Conservation (phyloP, 306 rosid genomes). For the Mimosa pudica region DNA sequence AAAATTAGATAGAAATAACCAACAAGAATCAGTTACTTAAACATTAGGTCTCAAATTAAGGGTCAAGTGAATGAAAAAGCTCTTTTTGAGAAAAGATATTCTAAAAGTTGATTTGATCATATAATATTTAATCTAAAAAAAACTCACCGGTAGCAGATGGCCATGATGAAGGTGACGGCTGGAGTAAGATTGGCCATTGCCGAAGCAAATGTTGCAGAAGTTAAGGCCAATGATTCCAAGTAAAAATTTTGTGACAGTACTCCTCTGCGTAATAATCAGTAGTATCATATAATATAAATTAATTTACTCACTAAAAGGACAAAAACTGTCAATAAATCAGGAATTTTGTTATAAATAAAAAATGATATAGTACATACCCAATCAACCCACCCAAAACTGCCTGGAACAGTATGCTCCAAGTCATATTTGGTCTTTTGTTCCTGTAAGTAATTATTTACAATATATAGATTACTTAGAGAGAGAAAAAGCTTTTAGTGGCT, state of each 20-base stretch:
- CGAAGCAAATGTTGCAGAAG: constrained; percentile 66
- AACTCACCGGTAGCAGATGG: constrained; percentile 49
- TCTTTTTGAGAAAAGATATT: too few relatives aligned
- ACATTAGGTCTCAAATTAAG: too few relatives aligned
- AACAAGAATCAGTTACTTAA: too few relatives aligned
- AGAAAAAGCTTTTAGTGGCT: not conserved
- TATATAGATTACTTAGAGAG: not conserved
- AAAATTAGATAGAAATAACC: not conserved
- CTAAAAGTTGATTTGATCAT: too few relatives aligned
- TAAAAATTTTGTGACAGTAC: constrained; percentile 60
- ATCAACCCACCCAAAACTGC: constrained; percentile 67
- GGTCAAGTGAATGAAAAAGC: too few relatives aligned
- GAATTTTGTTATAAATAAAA: too few relatives aligned
- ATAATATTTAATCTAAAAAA: too few relatives aligned
- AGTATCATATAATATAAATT: not conserved
- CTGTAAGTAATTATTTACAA: constrained; percentile 40
- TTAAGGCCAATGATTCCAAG: constrained; percentile 50
- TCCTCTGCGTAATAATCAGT: constrained; percentile 48
- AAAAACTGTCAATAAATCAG: not conserved
- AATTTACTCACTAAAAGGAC: not conserved
- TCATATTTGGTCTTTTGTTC: constrained; percentile 63
- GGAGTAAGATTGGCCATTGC: constrained; percentile 71
- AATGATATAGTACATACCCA: constrained; percentile 51
- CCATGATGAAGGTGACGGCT: constrained; percentile 64
- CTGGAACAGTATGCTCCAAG: constrained; percentile 56